Conservation (phyloP, 345 rosid species). For the Gossypioides kirkii region DNA sequence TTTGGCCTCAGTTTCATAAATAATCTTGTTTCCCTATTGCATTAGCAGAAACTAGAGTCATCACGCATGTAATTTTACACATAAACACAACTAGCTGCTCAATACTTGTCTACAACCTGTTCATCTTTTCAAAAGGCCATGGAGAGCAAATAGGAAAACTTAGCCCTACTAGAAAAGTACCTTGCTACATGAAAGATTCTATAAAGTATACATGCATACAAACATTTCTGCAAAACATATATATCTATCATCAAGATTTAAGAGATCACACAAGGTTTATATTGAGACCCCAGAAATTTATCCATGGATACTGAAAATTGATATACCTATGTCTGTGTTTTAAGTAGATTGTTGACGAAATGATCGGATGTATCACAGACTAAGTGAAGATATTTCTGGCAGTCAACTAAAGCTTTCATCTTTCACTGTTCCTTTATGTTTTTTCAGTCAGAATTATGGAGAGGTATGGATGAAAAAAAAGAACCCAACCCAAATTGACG, state of each 20-base stretch:
- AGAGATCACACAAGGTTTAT: not conserved
- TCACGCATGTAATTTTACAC: not conserved
- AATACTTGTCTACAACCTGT: not conserved
- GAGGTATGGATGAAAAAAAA: not conserved
- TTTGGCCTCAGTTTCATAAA: conserved; percentile 25
- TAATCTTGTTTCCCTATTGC: conserved; percentile 24
- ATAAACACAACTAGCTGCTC: not conserved
- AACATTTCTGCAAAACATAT: not conserved
- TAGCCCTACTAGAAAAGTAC: not conserved
- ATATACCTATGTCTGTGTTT: not conserved
- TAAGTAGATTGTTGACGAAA: not conserved
- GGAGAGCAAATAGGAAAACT: not conserved
- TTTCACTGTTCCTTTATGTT: not conserved
- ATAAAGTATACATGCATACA: not conserved
- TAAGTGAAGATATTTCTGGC: not conserved
- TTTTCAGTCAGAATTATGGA: not conserved
- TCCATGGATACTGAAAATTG: not conserved
- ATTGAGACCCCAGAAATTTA: not conserved
- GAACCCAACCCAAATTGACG: not conserved
- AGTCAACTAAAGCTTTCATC: not conserved
- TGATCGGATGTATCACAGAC: too few relatives aligned
- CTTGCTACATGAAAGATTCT: not conserved
- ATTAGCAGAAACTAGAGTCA: not conserved
- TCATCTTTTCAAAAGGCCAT: not conserved
- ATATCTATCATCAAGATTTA: not conserved